Evolutionary conservation across 306 rosid genomes (phyloP), one percentile per base, ranked within the genome.

Genomic region (Begonia masoniana): DNA sequence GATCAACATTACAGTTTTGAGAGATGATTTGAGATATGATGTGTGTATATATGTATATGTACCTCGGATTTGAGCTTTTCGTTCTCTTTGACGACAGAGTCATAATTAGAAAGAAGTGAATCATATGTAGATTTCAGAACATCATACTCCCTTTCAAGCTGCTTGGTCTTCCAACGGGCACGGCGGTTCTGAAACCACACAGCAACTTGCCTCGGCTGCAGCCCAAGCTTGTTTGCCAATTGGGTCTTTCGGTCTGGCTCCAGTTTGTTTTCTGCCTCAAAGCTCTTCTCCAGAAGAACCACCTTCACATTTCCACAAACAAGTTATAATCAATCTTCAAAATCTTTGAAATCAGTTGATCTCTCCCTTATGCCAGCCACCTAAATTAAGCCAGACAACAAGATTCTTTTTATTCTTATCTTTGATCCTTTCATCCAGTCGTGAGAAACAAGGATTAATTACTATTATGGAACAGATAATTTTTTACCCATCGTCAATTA

Each of bases 181-280:
- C 96, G 73, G 76, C 99, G 96, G 78, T 91, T 91, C 75, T 91
- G 99, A 61, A 86, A 91, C 99, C 99, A 91, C 41, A 91, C 96
- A 15, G 99, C 99, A 72, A 91, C 96, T 72, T 91, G 99, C 57
- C 99, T 75, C 0, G 99, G 92, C 75, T 85, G 99, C 75, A 91
- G 67, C 15, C 99, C 96, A 56, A 91, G 88, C 72, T 81, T 83
- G 87, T 85, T 83, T 42, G 99, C 96, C 76, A 91, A 69, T 74
- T 77, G 82, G 59, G 81, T 77, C 71, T 91, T 91, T 62, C 96
- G 63, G 47, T 81, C 99, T 4, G 99, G 99, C 82, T 83, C 99
- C 84, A 91, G 86, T 57, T 86, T 91, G 92, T 91, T 91, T 75
- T 91, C 99, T 51, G 79, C 66, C 81, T 86, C 99, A 68, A 91